Base-by-base conservation (phyloP, 2,329 filamentous ascomycete species). In the Sporothrix luriei region DNA sequence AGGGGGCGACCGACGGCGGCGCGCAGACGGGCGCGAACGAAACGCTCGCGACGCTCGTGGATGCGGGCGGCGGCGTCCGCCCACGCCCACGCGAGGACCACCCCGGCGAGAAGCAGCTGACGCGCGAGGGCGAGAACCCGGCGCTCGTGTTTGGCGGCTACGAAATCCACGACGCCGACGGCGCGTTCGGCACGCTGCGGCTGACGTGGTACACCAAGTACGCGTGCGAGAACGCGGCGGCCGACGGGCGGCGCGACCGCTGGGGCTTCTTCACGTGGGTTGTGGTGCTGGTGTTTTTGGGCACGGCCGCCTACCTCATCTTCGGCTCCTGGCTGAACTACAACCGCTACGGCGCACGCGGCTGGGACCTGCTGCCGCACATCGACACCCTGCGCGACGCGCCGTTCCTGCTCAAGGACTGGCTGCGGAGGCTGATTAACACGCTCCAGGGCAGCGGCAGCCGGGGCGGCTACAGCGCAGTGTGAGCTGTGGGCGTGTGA, bases 261-360 rank as follows among this genome's bases (percentile, higher is more conserved):
- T 98, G 94, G 95, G 95, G 95, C 1, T 95, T 97, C 83, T 98
- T 98, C 77, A 97, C 94, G 21, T 99, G 95, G 95, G 87, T 98
- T 76, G 87, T 98, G 74, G 89, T 99, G 74, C 88, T 98, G 93
- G 82, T 90, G 71, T 99, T 99, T 86, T 85, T 98, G 72, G 87
- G 87, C 59, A 90, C 89, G 52, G 93, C 95, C 1, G 83, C 94
- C 29, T 99, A 98, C 81, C 89, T 99, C 74, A 97, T 98, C 78
- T 98, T 98, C 77, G 94, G 94, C 73, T 97, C 94, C 24, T 99
- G 95, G 95, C 89, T 98, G 78, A 98, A 98, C 84, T 98, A 98
- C 85, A 97, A 93, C 82, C 91, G 94, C 72, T 97, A 97, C 80
- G 94, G 94, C 62, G 94, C 94, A 67, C 87, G 94, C 57, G 95